Percentiles rank a stretch among this genome's conserved stretches.
phyloP scores from a whole-genome alignment of 495 filamentous ascomycete species.

The Hypoxylon cercidicola region DNA sequence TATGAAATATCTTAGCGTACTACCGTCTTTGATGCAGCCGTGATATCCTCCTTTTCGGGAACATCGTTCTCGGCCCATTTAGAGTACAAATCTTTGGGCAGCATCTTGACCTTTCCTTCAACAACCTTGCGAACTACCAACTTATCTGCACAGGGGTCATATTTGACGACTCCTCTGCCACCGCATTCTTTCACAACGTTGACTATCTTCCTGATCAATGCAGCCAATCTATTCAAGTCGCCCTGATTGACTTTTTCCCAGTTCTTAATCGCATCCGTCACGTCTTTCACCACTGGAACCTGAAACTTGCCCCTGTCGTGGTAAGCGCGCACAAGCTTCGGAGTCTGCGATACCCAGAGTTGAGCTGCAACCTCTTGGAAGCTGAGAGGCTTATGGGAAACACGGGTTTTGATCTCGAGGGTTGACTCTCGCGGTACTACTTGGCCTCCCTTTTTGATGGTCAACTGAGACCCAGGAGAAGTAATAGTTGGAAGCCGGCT shows the following conservation, averaged over 20 bases:
- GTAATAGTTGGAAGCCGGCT: slow-evolving; percentile 1
- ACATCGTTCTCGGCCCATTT: slow-evolving; percentile 41
- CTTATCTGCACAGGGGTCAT: slow-evolving; percentile 44
- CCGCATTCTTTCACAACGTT: slow-evolving; percentile 43
- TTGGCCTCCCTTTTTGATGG: slow-evolving; percentile 49
- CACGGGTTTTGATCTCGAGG: slow-evolving; percentile 64
- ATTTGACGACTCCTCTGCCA: slow-evolving; percentile 48
- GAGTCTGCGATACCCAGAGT: slow-evolving; percentile 63
- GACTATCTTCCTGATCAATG: slow-evolving; percentile 52
- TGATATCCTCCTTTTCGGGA: too few relatives aligned
- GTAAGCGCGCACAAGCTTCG: slow-evolving; percentile 60
- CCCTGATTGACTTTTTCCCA: slow-evolving; percentile 55
- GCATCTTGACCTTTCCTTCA: slow-evolving; percentile 38
- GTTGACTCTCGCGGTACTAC: slow-evolving; percentile 49
- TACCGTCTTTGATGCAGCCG: too few relatives aligned
- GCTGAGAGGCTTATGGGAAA: slow-evolving; percentile 47
- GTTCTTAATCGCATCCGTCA: slow-evolving; percentile 44
- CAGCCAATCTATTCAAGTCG: slow-evolving; percentile 48
- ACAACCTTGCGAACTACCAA: slow-evolving; percentile 41
- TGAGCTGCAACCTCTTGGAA: slow-evolving; percentile 55
- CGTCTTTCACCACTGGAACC: slow-evolving; percentile 51
- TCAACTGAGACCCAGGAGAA: slow-evolving; percentile 43
- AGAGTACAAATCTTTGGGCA: slow-evolving; percentile 51
- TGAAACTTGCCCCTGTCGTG: slow-evolving; percentile 55
- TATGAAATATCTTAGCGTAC: too few relatives aligned